These are phyloP conservation scores for Botrytis sinoallii DNA, from an alignment of 2,329 filamentous ascomycete species.

Conservation along the genomic window DNA sequence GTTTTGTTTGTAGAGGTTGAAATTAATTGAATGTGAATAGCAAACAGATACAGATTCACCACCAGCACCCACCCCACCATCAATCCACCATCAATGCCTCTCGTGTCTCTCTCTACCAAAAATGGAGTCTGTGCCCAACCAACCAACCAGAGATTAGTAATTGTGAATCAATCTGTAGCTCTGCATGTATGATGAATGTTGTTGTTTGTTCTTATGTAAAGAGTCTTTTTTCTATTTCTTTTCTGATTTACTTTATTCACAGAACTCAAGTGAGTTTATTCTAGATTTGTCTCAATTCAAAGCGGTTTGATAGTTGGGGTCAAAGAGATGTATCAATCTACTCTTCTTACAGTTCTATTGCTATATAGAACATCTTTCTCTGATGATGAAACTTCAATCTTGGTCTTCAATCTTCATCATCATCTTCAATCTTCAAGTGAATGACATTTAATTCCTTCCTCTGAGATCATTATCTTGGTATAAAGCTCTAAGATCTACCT, in stretches of 20 bases:
- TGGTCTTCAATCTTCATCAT: background rate
- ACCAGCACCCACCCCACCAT: background rate
- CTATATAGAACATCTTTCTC: background rate
- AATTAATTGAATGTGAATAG: background rate
- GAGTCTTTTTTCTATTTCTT: background rate
- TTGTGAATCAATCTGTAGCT: background rate
- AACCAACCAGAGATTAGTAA: background rate
- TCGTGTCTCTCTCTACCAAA: background rate
- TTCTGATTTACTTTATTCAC: background rate
- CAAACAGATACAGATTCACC: background rate
- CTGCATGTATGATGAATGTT: background rate
- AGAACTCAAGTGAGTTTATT: background rate
- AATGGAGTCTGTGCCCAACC: background rate
- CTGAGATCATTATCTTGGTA: no score
- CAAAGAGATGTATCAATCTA: background rate
- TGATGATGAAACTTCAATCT: background rate
- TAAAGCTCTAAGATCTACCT: no score
- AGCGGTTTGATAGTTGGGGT: background rate
- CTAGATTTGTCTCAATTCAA: background rate
- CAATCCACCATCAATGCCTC: no score
- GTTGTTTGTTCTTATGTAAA: background rate
- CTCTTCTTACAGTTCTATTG: background rate
- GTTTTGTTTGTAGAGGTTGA: background rate
- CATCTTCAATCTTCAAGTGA: background rate
- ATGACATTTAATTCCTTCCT: background rate